Conservation (phyloP, 2,329 filamentous ascomycete genomes). For the Fusarium pilosicola region DNA sequence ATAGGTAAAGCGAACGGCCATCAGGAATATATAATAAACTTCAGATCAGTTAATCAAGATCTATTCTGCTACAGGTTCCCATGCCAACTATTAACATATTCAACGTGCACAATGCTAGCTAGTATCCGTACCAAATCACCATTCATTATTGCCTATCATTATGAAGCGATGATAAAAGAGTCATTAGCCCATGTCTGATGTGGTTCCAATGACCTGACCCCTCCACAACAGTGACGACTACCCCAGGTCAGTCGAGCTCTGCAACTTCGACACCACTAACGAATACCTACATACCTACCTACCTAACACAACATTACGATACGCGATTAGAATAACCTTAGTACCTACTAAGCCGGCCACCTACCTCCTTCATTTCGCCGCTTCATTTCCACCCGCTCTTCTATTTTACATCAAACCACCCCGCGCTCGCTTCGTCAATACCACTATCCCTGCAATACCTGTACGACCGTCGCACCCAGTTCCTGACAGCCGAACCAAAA, state of each 20-base stretch:
- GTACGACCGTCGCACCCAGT: not conserved
- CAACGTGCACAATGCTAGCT: not conserved
- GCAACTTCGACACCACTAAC: not conserved
- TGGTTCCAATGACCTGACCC: constrained; percentile 6
- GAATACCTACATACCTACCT: not conserved
- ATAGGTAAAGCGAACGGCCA: not conserved
- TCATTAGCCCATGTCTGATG: not conserved
- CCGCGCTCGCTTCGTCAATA: not conserved
- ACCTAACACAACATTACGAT: not conserved
- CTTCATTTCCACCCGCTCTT: constrained; percentile 16
- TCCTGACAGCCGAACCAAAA: constrained; percentile 6
- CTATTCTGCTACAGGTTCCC: not conserved
- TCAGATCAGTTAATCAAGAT: not conserved
- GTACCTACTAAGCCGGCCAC: not conserved
- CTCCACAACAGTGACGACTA: constrained; percentile 6
- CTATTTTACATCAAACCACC: not conserved
- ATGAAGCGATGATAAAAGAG: not conserved
- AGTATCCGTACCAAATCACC: not conserved
- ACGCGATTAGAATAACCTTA: not conserved
- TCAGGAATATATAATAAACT: not conserved
- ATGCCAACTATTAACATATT: not conserved
- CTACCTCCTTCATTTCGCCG: constrained; percentile 9
- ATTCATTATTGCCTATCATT: not conserved
- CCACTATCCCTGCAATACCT: not conserved
- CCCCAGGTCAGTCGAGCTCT: not conserved